Evolutionary conservation across 2,329 filamentous ascomycete species (phyloP).

Genomic region (Pseudopithomyces maydicus): DNA sequence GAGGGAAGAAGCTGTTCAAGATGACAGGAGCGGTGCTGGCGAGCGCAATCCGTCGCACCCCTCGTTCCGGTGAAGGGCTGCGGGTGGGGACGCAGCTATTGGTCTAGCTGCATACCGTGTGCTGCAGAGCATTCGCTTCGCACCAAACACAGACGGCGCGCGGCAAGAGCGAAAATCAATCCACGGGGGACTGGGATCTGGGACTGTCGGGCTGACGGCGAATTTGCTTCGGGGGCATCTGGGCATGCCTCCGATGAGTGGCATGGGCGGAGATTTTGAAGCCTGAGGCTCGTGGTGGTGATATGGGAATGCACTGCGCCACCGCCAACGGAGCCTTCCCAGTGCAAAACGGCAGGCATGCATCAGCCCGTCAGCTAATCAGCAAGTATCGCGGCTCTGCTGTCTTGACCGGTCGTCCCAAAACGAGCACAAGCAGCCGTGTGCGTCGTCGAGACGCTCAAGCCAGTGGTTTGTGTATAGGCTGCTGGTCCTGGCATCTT

Average conservation of each 20-base stretch:
- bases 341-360: conserved; percentile 24
- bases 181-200: not conserved
- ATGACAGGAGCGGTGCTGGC: not conserved
- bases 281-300: conserved; percentile 29
- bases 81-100: conserved; percentile 36
- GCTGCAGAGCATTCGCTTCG: conserved; percentile 35
- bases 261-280: conserved; percentile 8
- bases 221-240: not conserved
- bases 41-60: conserved; percentile 29
- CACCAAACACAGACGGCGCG: conserved; percentile 32
- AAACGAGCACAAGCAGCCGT: conserved; percentile 21
- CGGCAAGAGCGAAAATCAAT: conserved; percentile 10
- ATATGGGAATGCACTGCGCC: conserved; percentile 36
- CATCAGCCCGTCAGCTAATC: conserved; percentile 5
- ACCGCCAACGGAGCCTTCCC: conserved; percentile 27
- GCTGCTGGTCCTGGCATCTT: conserved; percentile 20
- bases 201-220: not conserved
- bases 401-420: conserved; percentile 35
- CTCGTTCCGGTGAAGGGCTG: conserved; percentile 43
- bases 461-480: conserved; percentile 37
- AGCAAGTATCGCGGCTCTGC: conserved; percentile 36
- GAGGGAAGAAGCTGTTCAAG: not conserved
- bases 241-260: not conserved
- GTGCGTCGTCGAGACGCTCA: conserved; percentile 23
- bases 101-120: conserved; percentile 35